Evolutionary conservation across 106 monocot species (phyloP), one percentile per base, ranked within the genome.

Genomic region (Dioscorea alata): DNA sequence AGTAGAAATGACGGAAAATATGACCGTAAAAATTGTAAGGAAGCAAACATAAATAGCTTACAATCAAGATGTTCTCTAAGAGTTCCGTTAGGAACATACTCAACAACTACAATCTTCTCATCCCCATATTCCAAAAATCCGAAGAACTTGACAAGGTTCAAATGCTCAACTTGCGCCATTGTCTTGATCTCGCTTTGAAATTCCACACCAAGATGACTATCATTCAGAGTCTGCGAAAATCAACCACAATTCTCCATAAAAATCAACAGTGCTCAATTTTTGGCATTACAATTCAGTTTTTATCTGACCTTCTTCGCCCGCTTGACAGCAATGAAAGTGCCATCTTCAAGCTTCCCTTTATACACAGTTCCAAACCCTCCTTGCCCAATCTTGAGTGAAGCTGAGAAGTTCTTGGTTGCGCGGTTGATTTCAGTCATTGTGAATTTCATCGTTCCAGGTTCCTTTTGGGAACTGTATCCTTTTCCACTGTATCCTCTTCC

Each of bases 51-150:
- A 25, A 48, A 67, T 28, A 28, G 28, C 78, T 64, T 79, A 82
- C 89, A 65, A 63, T 89, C 85, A 17, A 89, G 73, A 74, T 89
- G 89, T 17, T 85, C 78, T 50, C 88, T 62, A n/a, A 88, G 84
- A 23, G 81, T 84, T 48, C 88, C 88, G 50, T 88, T 88, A 4
- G 81, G 79, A 2, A 88, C 84, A 73, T 81, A 84, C 56, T 88
- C 88, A 14, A 78, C 75, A 53, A 84, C 76, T 59, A 88, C 59
- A 32, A 84, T 60, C 73, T 73, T 78, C 71, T 88, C 88, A 57
- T 76, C 78, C 3, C 76, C 78, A 21, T 57, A 22, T 64, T 88
- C 88, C 48, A 88, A 42, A 61, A 73, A 84, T 20, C 88, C 88
- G 35, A 78, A 49, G 62, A 81, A 79, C 21, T 75, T 75, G 13